Evolutionary conservation across 2,329 filamentous ascomycete genomes (phyloP).

Genomic region (Exophiala calicioides): DNA sequence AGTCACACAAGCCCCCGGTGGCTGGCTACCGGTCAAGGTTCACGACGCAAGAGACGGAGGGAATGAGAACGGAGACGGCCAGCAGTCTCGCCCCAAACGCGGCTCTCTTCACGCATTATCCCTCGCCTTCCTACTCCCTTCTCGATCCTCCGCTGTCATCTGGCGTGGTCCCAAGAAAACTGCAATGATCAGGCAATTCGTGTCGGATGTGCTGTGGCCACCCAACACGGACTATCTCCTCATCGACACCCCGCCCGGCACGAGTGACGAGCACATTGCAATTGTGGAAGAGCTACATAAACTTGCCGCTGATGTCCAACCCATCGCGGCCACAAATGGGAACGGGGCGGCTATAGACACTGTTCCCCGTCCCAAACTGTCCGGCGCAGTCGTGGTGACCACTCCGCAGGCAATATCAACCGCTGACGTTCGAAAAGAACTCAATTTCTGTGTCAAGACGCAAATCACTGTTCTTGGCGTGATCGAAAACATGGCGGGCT

Average conservation of each 20-base stretch:
- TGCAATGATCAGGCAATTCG: conserved; percentile 95
- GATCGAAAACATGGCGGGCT: conserved; percentile 83
- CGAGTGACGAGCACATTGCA: conserved; percentile 95
- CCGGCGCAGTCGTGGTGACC: conserved; percentile 90
- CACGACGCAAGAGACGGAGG: conserved; percentile 55
- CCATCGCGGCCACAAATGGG: conserved; percentile 25
- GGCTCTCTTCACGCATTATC: conserved; percentile 72
- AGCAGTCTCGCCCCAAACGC: conserved; percentile 8
- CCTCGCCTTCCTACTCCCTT: conserved; percentile 82
- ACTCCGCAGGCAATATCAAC: conserved; percentile 94
- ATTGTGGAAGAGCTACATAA: conserved; percentile 79
- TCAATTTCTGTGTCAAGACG: conserved; percentile 90
- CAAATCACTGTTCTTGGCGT: conserved; percentile 79
- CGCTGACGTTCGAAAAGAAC: conserved; percentile 89
- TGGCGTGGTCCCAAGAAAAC: conserved; percentile 99
- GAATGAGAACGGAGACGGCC: background rate
- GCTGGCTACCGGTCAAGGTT: conserved; percentile 87
- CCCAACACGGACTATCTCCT: conserved; percentile 83
- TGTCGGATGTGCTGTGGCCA: conserved; percentile 86
- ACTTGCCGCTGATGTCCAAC: conserved; percentile 36
- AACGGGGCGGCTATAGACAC: conserved; percentile 32
- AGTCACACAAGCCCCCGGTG: conserved; percentile 85
- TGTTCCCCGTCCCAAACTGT: conserved; percentile 59
- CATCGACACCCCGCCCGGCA: conserved; percentile 94
- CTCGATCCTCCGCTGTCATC: conserved; percentile 86